These are phyloP conservation scores for Monosporozyma aquatica DNA, from an alignment of 805 yeast genomes.

Conservation along the genomic window DNA sequence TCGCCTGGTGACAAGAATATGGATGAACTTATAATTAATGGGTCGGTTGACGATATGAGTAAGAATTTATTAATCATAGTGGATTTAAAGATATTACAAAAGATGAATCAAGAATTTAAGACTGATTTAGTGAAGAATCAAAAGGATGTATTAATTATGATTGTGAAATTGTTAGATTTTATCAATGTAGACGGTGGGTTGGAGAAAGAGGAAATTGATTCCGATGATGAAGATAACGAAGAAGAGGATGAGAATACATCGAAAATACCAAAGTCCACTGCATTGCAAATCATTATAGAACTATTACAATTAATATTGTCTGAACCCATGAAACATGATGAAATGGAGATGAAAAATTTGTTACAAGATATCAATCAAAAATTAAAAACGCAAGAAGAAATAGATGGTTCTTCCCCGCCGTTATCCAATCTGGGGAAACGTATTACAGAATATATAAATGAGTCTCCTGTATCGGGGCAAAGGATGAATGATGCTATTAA, in stretches of 20 bases:
- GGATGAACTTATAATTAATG: not conserved
- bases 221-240: constrained; percentile 8
- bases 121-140: constrained; percentile 40
- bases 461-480: not conserved
- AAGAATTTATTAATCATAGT: constrained; percentile 48
- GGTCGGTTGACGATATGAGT: constrained; percentile 10
- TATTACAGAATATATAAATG: too few species aligned
- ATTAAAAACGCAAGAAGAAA: too few species aligned
- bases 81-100: constrained; percentile 58
- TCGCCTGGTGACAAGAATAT: not conserved
- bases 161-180: constrained; percentile 34
- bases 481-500: constrained; percentile 14
- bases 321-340: constrained; percentile 10
- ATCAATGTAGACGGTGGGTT: constrained; percentile 22
- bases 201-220: constrained; percentile 3
- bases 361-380: not conserved
- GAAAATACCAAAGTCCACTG: too few species aligned
- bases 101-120: constrained; percentile 48
- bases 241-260: not conserved
- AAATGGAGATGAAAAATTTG: not conserved
- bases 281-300: constrained; percentile 30
- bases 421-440: too few species aligned
- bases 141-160: constrained; percentile 43
- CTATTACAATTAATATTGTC: constrained; percentile 30
- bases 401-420: too few species aligned